Evolutionary conservation across 1,139 yeast species (phyloP).

Genomic region (Blastobotrys proliferans): DNA sequence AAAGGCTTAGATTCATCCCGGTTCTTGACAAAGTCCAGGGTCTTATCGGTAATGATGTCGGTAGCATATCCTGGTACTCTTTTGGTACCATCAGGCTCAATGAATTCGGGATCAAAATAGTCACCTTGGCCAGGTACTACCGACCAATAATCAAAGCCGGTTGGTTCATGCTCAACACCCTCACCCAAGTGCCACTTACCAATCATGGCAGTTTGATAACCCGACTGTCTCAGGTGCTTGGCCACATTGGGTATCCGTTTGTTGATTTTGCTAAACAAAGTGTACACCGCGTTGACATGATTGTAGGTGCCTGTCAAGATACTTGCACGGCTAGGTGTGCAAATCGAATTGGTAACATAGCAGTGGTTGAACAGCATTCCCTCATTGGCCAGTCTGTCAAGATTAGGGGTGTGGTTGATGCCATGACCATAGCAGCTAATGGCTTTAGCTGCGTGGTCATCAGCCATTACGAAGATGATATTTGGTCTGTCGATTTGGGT

Average conservation of each 20-base stretch:
- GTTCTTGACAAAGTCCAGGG: conserved; percentile 4
- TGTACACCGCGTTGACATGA: conserved; percentile 12
- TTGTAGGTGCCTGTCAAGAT: conserved; percentile 14
- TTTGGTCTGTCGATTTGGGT: conserved; percentile 8
- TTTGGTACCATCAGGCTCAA: conserved; percentile 9
- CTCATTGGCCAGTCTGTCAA: conserved; percentile 13
- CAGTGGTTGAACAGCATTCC: conserved; percentile 15
- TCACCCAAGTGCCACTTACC: conserved; percentile 14
- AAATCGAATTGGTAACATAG: conserved; percentile 13
- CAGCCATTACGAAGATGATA: conserved; percentile 15
- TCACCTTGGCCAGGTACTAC: conserved; percentile 14
- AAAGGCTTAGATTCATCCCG: conserved; percentile 10
- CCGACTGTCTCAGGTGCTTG: conserved; percentile 8
- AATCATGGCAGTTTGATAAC: conserved; percentile 13
- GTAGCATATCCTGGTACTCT: conserved; percentile 13
- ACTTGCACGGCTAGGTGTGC: conserved; percentile 15
- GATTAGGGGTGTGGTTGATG: conserved; percentile 12
- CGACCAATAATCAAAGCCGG: conserved; percentile 13
- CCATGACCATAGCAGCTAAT: conserved; percentile 14
- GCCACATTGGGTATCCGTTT: conserved; percentile 12
- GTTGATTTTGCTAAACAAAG: conserved; percentile 10
- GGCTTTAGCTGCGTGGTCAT: conserved; percentile 14
- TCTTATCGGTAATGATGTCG: conserved; percentile 12
- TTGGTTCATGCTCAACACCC: conserved; percentile 10
- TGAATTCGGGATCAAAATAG: conserved; percentile 12